These are phyloP conservation scores for Aspergillus niger DNA, from an alignment of 2,329 filamentous ascomycete genomes.

Conservation along the genomic window DNA sequence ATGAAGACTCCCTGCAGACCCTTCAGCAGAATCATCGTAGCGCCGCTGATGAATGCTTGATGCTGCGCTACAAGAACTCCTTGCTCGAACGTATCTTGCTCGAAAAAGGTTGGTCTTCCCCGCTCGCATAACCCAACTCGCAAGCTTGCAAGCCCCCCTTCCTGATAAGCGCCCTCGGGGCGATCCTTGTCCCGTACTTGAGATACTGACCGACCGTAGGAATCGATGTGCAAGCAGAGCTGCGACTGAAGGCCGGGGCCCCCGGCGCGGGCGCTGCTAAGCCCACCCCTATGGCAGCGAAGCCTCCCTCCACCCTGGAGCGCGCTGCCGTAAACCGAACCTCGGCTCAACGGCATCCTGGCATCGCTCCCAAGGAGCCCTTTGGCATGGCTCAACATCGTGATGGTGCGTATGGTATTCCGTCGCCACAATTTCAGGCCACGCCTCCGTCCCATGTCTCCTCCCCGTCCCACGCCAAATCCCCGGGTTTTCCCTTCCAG, in stretches of 20 bases:
- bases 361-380: conserved; percentile 69
- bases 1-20: conserved; percentile 90
- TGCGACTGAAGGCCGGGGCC: conserved; percentile 88
- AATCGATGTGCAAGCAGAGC: conserved; percentile 95
- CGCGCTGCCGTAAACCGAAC: conserved; percentile 80
- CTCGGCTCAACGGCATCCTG: conserved; percentile 68
- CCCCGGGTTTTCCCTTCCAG: conserved; percentile 62
- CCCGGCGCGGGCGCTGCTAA: conserved; percentile 70
- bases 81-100: conserved; percentile 91
- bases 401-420: conserved; percentile 42
- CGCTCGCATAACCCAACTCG: background rate
- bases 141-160: background rate
- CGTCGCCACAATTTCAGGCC: conserved; percentile 74
- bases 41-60: conserved; percentile 93
- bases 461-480: conserved; percentile 64
- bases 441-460: conserved; percentile 79
- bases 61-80: conserved; percentile 98
- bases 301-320: conserved; percentile 75
- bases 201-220: conserved; percentile 53
- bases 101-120: conserved; percentile 72
- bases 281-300: conserved; percentile 66
- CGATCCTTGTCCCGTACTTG: background rate
- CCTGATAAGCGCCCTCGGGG: background rate
- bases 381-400: conserved; percentile 53
- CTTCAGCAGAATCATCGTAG: conserved; percentile 92